phyloP scores from a whole-genome alignment of 768 basidiomycete genomes.

The Mycena olivaceomarginata region DNA sequence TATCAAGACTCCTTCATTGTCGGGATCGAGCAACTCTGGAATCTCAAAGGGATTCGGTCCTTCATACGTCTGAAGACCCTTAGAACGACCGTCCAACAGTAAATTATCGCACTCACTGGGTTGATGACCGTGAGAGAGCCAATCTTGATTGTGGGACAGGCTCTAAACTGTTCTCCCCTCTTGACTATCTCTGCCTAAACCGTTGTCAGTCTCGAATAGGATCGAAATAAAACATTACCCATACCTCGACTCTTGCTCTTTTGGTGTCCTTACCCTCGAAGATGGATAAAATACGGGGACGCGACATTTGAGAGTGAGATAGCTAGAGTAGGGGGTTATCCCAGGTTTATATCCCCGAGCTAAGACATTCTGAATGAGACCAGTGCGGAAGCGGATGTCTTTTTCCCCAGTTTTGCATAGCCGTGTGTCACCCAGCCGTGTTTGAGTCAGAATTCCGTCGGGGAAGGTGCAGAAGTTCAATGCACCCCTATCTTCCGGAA shows the following conservation, averaged over 20 bases:
- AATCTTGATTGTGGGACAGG: constrained; percentile 39
- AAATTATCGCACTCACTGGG: constrained; percentile 20
- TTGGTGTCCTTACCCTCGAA: constrained; percentile 39
- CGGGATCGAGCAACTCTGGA: constrained; percentile 35
- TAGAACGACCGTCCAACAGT: not conserved
- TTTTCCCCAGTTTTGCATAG: not conserved
- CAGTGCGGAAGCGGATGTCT: constrained; percentile 15
- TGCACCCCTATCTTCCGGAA: too few relatives aligned
- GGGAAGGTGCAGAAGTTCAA: too few relatives aligned
- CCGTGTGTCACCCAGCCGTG: constrained; percentile 50
- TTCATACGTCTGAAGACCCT: constrained; percentile 29
- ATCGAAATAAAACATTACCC: not conserved
- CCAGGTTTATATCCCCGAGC: constrained; percentile 10
- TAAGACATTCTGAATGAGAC: constrained; percentile 29
- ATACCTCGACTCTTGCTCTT: constrained; percentile 38
- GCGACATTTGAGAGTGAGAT: constrained; percentile 22
- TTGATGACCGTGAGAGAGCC: constrained; percentile 35
- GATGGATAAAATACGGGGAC: constrained; percentile 30
- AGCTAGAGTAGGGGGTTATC: not conserved
- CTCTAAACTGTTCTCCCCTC: constrained; percentile 38
- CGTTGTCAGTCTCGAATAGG: not conserved
- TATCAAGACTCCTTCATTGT: constrained; percentile 32
- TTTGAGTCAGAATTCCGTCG: too few relatives aligned
- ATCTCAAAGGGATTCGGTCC: constrained; percentile 41
- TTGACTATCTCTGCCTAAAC: constrained; percentile 38